A percentile compares a stretch with the other conserved stretches of the same genome.
Conservation (phyloP, 495 filamentous ascomycete species). For the Xylaria grammica region DNA sequence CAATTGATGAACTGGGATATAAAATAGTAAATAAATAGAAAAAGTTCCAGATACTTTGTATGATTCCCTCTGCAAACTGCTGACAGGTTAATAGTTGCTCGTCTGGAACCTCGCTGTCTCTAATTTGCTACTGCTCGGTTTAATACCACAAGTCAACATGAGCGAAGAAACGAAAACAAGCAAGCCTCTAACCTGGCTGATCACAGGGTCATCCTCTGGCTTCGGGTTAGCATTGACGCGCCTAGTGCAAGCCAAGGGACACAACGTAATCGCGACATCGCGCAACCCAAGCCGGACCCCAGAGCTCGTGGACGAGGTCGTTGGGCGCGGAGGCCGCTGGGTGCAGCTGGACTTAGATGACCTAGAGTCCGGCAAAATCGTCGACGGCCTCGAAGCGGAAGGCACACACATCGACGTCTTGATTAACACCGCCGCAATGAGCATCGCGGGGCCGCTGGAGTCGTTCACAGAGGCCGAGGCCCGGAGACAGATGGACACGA, state of each 20-base stretch:
- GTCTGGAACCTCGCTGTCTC: too few relatives aligned
- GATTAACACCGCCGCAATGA: constrained; percentile 60
- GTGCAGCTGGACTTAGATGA: constrained; percentile 54
- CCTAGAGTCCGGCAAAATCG: constrained; percentile 42
- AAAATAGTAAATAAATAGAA: background rate
- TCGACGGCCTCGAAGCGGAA: constrained; percentile 39
- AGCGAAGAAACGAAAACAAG: background rate
- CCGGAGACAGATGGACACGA: constrained; percentile 52
- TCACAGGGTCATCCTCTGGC: constrained; percentile 54
- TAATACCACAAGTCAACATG: background rate
- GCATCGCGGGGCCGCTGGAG: constrained; percentile 49
- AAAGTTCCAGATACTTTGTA: background rate
- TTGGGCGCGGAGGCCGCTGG: constrained; percentile 38
- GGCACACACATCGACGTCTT: constrained; percentile 53
- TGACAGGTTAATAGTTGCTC: too few relatives aligned
- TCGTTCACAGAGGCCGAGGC: constrained; percentile 45
- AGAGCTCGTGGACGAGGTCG: constrained; percentile 47
- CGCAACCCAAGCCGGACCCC: constrained; percentile 45
- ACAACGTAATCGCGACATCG: constrained; percentile 62
- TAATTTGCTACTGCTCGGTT: too few relatives aligned
- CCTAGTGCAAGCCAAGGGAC: constrained; percentile 53
- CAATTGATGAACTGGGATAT: background rate
- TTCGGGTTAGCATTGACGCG: constrained; percentile 48
- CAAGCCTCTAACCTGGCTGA: constrained; percentile 39
- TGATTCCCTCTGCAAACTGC: too few relatives aligned